phyloP scores from a whole-genome alignment of 257 asterid genomes.

The Plantago major region DNA sequence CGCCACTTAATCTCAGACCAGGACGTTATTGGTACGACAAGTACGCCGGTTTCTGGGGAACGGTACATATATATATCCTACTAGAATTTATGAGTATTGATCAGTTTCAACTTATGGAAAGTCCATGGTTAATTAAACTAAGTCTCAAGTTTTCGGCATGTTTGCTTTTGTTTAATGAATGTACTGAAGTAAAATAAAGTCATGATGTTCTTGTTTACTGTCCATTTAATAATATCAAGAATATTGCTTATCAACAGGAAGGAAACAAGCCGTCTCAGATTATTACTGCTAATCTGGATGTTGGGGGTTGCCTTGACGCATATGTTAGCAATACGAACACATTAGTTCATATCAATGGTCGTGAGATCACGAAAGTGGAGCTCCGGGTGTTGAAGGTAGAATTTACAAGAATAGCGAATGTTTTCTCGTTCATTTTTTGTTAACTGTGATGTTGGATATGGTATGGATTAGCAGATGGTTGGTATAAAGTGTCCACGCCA shows the following conservation, averaged over 20 bases:
- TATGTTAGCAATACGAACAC: slow-evolving; percentile 61
- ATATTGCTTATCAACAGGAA: slow-evolving; percentile 5
- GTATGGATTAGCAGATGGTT: slow-evolving; percentile 37
- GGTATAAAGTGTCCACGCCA: slow-evolving; percentile 58
- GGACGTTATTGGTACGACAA: slow-evolving; percentile 57
- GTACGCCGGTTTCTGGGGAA: slow-evolving; percentile 54
- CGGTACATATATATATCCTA: background rate
- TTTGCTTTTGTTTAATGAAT: background rate
- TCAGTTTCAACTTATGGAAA: background rate
- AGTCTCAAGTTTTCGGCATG: background rate
- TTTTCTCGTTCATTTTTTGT: background rate
- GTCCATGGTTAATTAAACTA: too few relatives aligned
- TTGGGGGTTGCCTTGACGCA: slow-evolving; percentile 16
- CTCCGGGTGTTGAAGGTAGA: slow-evolving; percentile 60
- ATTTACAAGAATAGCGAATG: background rate
- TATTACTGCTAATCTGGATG: slow-evolving; percentile 17
- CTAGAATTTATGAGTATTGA: background rate
- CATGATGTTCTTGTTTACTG: background rate
- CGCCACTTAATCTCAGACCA: slow-evolving; percentile 47
- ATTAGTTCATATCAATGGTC: slow-evolving; percentile 79
- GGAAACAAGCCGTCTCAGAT: slow-evolving; percentile 25
- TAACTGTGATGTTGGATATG: background rate
- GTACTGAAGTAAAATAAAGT: too few relatives aligned
- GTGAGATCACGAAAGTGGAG: slow-evolving; percentile 91
- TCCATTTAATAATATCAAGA: too few relatives aligned